Evolutionary conservation across 2,329 filamentous ascomycete genomes (phyloP).

Genomic region (Cladophialophora chaetospira): DNA sequence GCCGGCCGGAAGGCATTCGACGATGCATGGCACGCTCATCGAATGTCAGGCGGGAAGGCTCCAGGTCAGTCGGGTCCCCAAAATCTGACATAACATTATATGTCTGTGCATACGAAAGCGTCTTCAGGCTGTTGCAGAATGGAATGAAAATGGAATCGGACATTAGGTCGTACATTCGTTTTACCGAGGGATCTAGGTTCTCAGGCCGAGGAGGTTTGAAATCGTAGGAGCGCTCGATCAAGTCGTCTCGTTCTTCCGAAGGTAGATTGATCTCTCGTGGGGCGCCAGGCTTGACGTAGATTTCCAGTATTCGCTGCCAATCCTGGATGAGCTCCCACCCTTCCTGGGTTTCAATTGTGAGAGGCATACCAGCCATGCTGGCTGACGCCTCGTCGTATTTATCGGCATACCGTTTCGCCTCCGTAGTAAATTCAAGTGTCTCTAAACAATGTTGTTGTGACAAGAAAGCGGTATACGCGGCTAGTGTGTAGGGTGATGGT

Average conservation of each 20-base stretch:
- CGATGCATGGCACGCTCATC: constrained; percentile 28
- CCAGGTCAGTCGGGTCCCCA: constrained; percentile 42
- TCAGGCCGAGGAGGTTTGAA: constrained; percentile 70
- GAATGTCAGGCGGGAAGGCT: constrained; percentile 34
- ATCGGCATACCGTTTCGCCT: constrained; percentile 80
- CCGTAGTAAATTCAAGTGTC: constrained; percentile 94
- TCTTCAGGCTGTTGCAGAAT: constrained; percentile 72
- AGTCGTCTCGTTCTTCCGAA: constrained; percentile 76
- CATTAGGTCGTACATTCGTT: constrained; percentile 93
- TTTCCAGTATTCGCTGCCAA: constrained; percentile 85
- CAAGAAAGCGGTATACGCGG: constrained; percentile 92
- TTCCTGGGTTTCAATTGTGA: constrained; percentile 57
- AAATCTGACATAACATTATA: constrained; percentile 44
- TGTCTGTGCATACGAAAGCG: constrained; percentile 50
- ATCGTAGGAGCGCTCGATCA: constrained; percentile 65
- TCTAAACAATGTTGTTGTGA: constrained; percentile 97
- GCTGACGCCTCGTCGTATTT: constrained; percentile 64
- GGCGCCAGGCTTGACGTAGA: constrained; percentile 84
- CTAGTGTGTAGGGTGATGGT: constrained; percentile 83
- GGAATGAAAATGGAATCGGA: constrained; percentile 93
- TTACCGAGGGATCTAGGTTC: constrained; percentile 76
- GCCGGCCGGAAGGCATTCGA: constrained; percentile 20
- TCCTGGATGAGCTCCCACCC: constrained; percentile 72
- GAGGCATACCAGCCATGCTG: constrained; percentile 46
- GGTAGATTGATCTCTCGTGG: constrained; percentile 90